Evolutionary conservation across 2,329 filamentous ascomycete species (phyloP), one percentile per base, ranked within the genome.

Genomic region (Apiospora kogelbergensis): DNA sequence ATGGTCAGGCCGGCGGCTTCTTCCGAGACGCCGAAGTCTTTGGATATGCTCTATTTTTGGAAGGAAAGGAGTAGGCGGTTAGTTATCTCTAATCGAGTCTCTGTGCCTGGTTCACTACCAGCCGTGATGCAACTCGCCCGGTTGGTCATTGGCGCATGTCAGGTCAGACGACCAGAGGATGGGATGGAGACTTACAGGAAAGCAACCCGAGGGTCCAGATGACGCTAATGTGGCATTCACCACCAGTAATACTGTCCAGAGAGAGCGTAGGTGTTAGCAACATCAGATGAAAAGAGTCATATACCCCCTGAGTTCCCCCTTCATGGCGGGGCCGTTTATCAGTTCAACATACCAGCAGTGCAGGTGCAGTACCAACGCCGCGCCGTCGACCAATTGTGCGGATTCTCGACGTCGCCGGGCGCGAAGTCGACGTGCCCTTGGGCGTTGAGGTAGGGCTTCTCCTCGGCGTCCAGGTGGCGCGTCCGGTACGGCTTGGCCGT

Each of bases 181-280:
- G 53, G 9, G 20, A 70, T n/a, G 44, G 69, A 42, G 22, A 68
- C 74, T 70, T 68, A 76, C 75, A n/a, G 46, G 68, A 30, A 81
- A 73, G 68, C 80, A 80, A 3, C 78, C 79, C 53, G 79, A 76
- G 5, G 73, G 80, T 37, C 79, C 78, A 24, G 81, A 82, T 5
- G 83, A 84, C 33, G 86, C 85, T 71, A 88, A 87, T 0, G 85
- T 88, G 3, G 85, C 85, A 72, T 88, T 89, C 71, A 87, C 80
- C 46, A 87, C 85, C 20, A 86, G 81, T n/a, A 83, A 68, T 9
- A 85, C 53, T 60, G 26, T n/a, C 6, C 5, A 57, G 6, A 20
- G 33, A 10, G 30, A n/a, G n/a, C n/a, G n/a, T n/a, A n/a, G n/a
- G n/a, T n/a, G n/a, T n/a, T 3, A 11, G 1, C 30, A n/a, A 60